Conservation (phyloP, 495 filamentous ascomycete genomes). For the Chaetomium tenue region DNA sequence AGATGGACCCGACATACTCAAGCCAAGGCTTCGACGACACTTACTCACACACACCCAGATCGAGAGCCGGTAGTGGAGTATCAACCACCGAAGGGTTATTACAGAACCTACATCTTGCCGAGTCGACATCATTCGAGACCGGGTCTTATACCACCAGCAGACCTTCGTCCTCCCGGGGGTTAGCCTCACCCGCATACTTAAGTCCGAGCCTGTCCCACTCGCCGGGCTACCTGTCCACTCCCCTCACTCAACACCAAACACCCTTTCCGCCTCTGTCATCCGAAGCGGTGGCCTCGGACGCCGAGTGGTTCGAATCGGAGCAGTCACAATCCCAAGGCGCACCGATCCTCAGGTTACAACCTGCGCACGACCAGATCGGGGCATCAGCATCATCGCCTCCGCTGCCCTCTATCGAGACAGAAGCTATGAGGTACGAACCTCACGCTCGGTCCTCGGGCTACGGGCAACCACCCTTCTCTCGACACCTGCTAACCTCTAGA, state of each 20-base stretch:
- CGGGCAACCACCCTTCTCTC: neutral
- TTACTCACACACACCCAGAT: conserved; percentile 49
- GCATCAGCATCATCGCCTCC: conserved; percentile 34
- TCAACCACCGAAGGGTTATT: conserved; percentile 40
- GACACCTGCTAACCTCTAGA: conserved; percentile 18
- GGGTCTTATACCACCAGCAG: conserved; percentile 34
- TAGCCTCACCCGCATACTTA: conserved; percentile 32
- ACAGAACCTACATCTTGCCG: conserved; percentile 37
- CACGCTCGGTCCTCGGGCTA: neutral
- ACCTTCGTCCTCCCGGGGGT: conserved; percentile 32
- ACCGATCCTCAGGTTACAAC: conserved; percentile 40
- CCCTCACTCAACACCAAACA: conserved; percentile 31
- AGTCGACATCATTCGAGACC: conserved; percentile 32
- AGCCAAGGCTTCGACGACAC: conserved; percentile 37
- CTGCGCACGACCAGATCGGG: conserved; percentile 32
- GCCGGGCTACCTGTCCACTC: conserved; percentile 24
- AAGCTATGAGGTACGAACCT: conserved; percentile 44
- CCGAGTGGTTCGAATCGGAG: conserved; percentile 37
- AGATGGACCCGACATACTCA: conserved; percentile 39
- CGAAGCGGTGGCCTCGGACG: conserved; percentile 29
- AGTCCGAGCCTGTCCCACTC: conserved; percentile 33
- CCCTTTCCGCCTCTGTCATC: conserved; percentile 32
- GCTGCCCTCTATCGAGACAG: conserved; percentile 28
- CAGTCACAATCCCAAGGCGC: conserved; percentile 31
- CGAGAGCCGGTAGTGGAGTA: conserved; percentile 39